A percentile compares a stretch with the other conserved stretches of the same genome.
phyloP scores from a whole-genome alignment of 179 eudicot species.

The Beta macrorhiza region DNA sequence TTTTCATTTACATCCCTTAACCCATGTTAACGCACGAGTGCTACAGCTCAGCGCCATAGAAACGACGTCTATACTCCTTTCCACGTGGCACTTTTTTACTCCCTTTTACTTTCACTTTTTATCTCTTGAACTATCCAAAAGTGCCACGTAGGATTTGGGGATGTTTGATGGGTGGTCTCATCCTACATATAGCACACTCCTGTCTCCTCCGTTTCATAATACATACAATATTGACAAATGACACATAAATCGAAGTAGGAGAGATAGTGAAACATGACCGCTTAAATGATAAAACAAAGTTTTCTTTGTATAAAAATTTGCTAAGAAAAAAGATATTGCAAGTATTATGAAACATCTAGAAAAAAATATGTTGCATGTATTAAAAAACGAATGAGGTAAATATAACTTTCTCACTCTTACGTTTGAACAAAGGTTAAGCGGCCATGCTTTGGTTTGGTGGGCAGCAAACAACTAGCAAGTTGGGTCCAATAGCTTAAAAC shows the following conservation, averaged over 20 bases:
- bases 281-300: too few species aligned
- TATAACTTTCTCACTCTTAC: background rate
- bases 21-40: conserved; percentile 75
- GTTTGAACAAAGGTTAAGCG: background rate
- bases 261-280: too few species aligned
- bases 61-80: conserved; percentile 33
- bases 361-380: too few species aligned
- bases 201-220: too few species aligned
- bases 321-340: too few species aligned
- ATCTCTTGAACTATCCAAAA: background rate
- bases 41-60: conserved; percentile 51
- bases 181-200: too few species aligned
- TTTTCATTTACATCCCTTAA: conserved; percentile 38
- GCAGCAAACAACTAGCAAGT: conserved; percentile 10
- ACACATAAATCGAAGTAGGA: too few species aligned
- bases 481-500: background rate
- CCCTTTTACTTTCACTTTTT: background rate
- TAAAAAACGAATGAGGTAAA: background rate
- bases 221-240: too few species aligned
- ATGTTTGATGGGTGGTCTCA: conserved; percentile 10
- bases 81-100: conserved; percentile 35
- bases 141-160: conserved; percentile 24
- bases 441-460: conserved; percentile 17
- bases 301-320: too few species aligned
- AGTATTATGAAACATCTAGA: too few species aligned